Evolutionary conservation across 192 early-diverging fungal species (phyloP).

Genomic region (Gorgonomyces haynaldii): DNA sequence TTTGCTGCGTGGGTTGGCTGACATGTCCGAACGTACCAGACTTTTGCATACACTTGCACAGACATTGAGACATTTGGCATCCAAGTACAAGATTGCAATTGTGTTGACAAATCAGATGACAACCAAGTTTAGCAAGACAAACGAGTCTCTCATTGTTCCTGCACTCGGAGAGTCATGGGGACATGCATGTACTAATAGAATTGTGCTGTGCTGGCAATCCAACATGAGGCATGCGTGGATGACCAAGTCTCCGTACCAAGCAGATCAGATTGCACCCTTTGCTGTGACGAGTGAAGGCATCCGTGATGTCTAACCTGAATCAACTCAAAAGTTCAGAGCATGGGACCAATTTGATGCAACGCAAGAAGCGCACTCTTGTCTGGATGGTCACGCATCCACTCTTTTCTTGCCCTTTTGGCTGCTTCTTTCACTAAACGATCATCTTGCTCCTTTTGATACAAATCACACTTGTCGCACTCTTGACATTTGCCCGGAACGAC

Average conservation of each 20-base stretch:
- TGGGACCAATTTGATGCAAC: too few species aligned
- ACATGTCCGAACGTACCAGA: neutral
- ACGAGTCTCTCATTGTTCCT: neutral
- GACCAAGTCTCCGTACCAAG: neutral
- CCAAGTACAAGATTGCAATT: neutral
- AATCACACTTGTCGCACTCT: slow-evolving; percentile 43
- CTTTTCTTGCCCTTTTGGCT: slow-evolving; percentile 27
- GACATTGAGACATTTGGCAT: neutral
- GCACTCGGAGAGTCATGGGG: slow-evolving; percentile 6
- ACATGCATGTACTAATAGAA: slow-evolving; percentile 5
- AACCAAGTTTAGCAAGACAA: slow-evolving; percentile 1
- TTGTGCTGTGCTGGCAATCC: slow-evolving; percentile 1
- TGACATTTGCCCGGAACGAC: slow-evolving; percentile 33
- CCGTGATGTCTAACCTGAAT: too few species aligned
- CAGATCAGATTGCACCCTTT: neutral
- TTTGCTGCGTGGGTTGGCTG: neutral
- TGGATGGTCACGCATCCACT: slow-evolving; percentile 22
- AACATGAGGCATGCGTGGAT: neutral
- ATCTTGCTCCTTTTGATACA: slow-evolving; percentile 44
- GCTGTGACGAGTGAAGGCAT: neutral
- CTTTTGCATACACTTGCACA: slow-evolving; percentile 2
- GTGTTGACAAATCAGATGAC: slow-evolving; percentile 8
- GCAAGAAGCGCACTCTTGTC: too few species aligned
- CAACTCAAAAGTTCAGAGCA: too few species aligned
- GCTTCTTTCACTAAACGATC: slow-evolving; percentile 27